These are phyloP conservation scores for Apostasia ramifera DNA, from an alignment of 106 monocot genomes.

Conservation along the genomic window DNA sequence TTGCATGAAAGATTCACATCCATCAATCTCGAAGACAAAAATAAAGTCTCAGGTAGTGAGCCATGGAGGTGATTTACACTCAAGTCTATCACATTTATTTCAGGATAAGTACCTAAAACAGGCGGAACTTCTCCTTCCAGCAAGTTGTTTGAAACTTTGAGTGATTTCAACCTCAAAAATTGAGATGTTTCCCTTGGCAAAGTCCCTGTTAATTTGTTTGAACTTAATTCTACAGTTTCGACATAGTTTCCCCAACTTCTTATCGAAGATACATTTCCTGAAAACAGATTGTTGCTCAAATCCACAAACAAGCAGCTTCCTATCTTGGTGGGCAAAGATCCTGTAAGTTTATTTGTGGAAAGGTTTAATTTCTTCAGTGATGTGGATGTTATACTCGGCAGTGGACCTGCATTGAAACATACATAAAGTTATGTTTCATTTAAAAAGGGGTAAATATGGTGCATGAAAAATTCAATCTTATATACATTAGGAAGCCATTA, in stretches of 20 bases:
- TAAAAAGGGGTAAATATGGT: too few species aligned
- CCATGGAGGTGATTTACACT: constrained; percentile 60
- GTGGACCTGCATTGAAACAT: constrained; percentile 37
- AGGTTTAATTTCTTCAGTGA: constrained; percentile 58
- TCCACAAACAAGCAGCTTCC: constrained; percentile 60
- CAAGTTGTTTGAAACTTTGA: constrained; percentile 61
- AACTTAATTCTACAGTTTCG: constrained; percentile 54
- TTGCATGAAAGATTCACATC: constrained; percentile 75
- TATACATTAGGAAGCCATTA: too few species aligned
- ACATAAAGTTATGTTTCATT: neutral
- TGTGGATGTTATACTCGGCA: constrained; percentile 50
- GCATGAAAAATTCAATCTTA: too few species aligned
- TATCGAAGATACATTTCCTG: constrained; percentile 51
- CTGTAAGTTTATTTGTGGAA: constrained; percentile 54
- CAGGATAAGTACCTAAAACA: constrained; percentile 66
- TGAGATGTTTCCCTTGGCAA: constrained; percentile 59
- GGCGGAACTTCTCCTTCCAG: constrained; percentile 54
- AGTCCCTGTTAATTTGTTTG: constrained; percentile 54
- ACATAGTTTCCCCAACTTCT: constrained; percentile 63
- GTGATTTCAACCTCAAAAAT: constrained; percentile 51
- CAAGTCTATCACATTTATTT: constrained; percentile 44
- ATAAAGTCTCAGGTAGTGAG: constrained; percentile 38
- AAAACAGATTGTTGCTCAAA: constrained; percentile 54
- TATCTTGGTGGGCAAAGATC: constrained; percentile 48
- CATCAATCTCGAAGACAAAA: constrained; percentile 42